Evolutionary conservation across 768 basidiomycete genomes (phyloP), one percentile per base, ranked within the genome.

Genomic region (Leccinum uliginosum): DNA sequence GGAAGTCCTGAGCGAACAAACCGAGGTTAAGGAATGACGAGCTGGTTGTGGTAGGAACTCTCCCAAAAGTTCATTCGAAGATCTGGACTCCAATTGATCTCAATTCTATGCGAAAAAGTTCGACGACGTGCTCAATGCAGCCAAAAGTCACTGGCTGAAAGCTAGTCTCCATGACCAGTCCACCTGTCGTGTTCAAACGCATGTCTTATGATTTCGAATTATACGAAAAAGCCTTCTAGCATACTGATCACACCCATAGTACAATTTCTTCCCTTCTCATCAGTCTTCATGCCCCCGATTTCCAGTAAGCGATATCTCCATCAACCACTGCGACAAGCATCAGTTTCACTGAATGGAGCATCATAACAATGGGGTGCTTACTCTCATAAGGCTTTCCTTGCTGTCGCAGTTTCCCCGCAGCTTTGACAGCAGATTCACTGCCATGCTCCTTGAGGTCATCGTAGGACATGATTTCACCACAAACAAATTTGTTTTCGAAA

Each of bases 331-430:
- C 5, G 38, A 45, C 35, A 6, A 35, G 46, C 50, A 57, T 56
- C 59, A 38, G 21, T 62, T 51, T 12, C 57, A 38, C 57, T 48
- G n/a, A 10, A 44, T 38, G 17, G 30, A 51, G 32, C 30, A 29
- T 40, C 14, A 30, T 23, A 21, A 14, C 14, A 6, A 46, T 50
- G 43, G 11, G 5, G 9, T 14, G 79, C 89, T 64, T 60, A 92
- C 91, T 93, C 74, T 96, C 93, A 70, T 95, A 99, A 3, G 93
- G 90, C 73, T 98, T 98, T 61, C 96, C 96, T 71, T 97, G 94
- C 68, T 98, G 96, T 68, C 92, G 79, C 54, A 94, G 80, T 76
- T 95, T 97, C 30, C 96, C 96, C 17, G 90, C 91, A 23, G 94
- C 92, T 75, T 98, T 98, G 67, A 97, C 95, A 17, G 89, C 85